phyloP scores from a whole-genome alignment of 140 eudicot genomes.

The Flaveria floridana region DNA sequence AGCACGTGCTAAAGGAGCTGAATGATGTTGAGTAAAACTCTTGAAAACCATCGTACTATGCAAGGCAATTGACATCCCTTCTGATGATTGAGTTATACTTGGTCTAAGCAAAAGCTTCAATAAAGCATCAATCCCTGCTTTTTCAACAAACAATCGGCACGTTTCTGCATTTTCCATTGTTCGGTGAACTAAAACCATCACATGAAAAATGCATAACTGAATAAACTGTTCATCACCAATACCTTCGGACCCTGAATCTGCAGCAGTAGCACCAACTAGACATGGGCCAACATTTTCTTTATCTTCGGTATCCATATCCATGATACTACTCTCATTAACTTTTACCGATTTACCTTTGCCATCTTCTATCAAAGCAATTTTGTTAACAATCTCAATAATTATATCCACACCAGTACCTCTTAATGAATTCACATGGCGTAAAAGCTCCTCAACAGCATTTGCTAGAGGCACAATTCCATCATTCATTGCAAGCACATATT shows the following conservation, averaged over 20 bases:
- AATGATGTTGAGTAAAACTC: constrained; percentile 89
- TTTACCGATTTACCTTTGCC: constrained; percentile 42
- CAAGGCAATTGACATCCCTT: constrained; percentile 96
- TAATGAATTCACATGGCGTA: constrained; percentile 83
- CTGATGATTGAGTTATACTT: constrained; percentile 80
- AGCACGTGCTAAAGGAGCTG: constrained; percentile 89
- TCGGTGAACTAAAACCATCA: constrained; percentile 91
- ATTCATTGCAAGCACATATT: constrained; percentile 73
- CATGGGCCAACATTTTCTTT: constrained; percentile 53
- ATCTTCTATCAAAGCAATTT: constrained; percentile 60
- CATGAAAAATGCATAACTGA: constrained; percentile 79
- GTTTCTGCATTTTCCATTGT: constrained; percentile 97
- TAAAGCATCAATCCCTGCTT: constrained; percentile 75
- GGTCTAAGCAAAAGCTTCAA: constrained; percentile 81
- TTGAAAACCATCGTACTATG: constrained; percentile 97
- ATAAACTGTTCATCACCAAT: constrained; percentile 75
- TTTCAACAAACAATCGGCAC: constrained; percentile 92
- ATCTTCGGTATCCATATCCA: constrained; percentile 81
- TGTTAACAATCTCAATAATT: constrained; percentile 68
- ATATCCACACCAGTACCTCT: constrained; percentile 85
- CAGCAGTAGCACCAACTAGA: constrained; percentile 38
- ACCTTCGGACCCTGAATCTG: constrained; percentile 47
- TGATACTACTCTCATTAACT: constrained; percentile 44
- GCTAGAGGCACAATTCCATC: constrained; percentile 94
- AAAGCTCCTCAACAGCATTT: constrained; percentile 93